Evolutionary conservation across 768 basidiomycete species (phyloP), one percentile per base, ranked within the genome.

Genomic region (Lepiota brunneoincarnata): DNA sequence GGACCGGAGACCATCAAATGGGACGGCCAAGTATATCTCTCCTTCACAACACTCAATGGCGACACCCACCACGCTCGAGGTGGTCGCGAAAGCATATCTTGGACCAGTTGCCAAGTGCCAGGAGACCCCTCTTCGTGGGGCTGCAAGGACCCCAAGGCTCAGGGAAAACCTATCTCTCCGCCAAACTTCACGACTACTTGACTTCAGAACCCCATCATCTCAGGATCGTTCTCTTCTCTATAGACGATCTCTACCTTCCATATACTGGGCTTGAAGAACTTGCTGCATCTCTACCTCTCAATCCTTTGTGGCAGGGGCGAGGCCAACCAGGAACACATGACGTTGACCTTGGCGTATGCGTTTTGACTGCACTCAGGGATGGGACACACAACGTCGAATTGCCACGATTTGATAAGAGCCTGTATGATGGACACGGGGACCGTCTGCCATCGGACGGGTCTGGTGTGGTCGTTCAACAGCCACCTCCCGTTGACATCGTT

Each of bases 271-370:
- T 95, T 35, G 67, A 71, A 2, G 67, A 69, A 0, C 76, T 96
- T 17, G 84, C 91, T 6, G 46, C 57, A 0, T 62, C 72, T 2
- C 61, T 87, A 59, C 80, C 86, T 0, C 61, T 69, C 3, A 95
- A 96, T 63, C 61, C 65, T 20, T 74, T 98, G 2, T 77, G 93
- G 64, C 73, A 77, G 5, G 94, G 95, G 9, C 82, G 94, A n/a
- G 94, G 94, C 0, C 91, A 87, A 60, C 94, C 94, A 0, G 94
- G 95, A 1, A 98, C 94, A 6, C 94, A 98, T 65, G 95, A 98
- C 64, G 67, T 91, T 26, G 62, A 67, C 1, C 80, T 97, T 11
- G 91, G 89, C 9, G 57, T 74, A 1, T 57, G 73, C 6, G 62
- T 87, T 35, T 64, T 95, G 28, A 57, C 64, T 9, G 66, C 73